Conservation (phyloP, 1,139 yeast genomes). For the Blastobotrys proliferans region DNA sequence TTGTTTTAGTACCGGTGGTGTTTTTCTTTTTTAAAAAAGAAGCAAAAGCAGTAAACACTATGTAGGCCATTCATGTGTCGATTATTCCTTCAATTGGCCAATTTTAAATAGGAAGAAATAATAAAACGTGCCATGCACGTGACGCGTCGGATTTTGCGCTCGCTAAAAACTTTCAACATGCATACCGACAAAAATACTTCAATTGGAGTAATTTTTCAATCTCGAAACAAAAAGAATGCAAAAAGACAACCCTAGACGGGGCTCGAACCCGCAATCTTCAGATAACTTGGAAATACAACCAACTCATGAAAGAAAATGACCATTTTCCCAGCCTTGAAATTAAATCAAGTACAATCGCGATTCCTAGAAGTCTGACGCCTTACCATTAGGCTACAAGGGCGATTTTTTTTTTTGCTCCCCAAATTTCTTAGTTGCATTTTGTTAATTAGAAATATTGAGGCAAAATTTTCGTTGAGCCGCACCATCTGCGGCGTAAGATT, state of each 20-base stretch:
- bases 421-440: neutral
- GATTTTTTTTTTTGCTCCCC: slow-evolving; percentile 4
- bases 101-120: neutral
- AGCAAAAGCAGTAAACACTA: neutral
- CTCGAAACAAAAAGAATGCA: too few relatives aligned
- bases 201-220: too few relatives aligned
- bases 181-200: too few relatives aligned
- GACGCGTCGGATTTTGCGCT: neutral
- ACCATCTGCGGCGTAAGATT: neutral
- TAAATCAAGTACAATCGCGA: too few relatives aligned
- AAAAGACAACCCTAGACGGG: slow-evolving; percentile 46
- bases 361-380: slow-evolving; percentile 54
- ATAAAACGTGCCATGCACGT: neutral
- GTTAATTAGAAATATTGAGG: neutral
- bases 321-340: too few relatives aligned
- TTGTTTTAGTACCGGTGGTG: neutral
- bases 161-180: neutral
- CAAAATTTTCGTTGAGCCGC: neutral
- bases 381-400: slow-evolving; percentile 60
- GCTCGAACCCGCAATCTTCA: slow-evolving; percentile 59
- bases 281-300: slow-evolving; percentile 38
- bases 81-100: neutral
- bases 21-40: too few relatives aligned
- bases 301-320: too few relatives aligned
- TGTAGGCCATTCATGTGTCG: too few relatives aligned